These are phyloP conservation scores for Penicillium sp. DNA, from an alignment of 2,329 filamentous ascomycete genomes.

Conservation along the genomic window DNA sequence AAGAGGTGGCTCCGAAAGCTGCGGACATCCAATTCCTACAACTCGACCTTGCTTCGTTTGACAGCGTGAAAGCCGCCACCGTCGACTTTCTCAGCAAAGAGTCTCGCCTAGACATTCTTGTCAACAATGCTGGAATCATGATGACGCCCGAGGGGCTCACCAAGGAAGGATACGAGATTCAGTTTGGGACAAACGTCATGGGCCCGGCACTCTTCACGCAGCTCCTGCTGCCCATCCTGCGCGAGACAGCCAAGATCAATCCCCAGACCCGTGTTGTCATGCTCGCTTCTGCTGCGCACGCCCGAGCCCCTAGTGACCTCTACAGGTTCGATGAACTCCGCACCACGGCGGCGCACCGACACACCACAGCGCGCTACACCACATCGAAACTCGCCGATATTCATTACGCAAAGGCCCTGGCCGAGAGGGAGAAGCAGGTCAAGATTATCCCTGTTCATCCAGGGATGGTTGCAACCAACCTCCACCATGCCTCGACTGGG, in stretches of 20 bases:
- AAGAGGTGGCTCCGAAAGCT: too few species aligned
- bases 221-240: conserved; percentile 29
- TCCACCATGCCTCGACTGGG: conserved; percentile 10
- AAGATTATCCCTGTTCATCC: conserved; percentile 17
- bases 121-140: conserved; percentile 41
- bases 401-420: conserved; percentile 18
- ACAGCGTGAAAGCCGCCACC: conserved; percentile 19
- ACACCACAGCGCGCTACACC: conserved; percentile 22
- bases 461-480: conserved; percentile 18
- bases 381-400: conserved; percentile 27
- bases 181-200: conserved; percentile 39
- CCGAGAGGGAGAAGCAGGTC: conserved; percentile 10
- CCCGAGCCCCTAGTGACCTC: conserved; percentile 22
- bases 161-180: conserved; percentile 37
- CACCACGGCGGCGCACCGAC: conserved; percentile 12
- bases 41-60: conserved; percentile 25
- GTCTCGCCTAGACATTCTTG: too few species aligned
- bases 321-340: conserved; percentile 27
- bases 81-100: conserved; percentile 12
- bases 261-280: conserved; percentile 29
- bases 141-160: conserved; percentile 28
- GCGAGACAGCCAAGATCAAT: conserved; percentile 17
- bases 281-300: conserved; percentile 26
- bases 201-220: conserved; percentile 34
- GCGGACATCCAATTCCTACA: too few species aligned